phyloP scores from a whole-genome alignment of 2,329 filamentous ascomycete genomes.

The Nectriaceae sp. region DNA sequence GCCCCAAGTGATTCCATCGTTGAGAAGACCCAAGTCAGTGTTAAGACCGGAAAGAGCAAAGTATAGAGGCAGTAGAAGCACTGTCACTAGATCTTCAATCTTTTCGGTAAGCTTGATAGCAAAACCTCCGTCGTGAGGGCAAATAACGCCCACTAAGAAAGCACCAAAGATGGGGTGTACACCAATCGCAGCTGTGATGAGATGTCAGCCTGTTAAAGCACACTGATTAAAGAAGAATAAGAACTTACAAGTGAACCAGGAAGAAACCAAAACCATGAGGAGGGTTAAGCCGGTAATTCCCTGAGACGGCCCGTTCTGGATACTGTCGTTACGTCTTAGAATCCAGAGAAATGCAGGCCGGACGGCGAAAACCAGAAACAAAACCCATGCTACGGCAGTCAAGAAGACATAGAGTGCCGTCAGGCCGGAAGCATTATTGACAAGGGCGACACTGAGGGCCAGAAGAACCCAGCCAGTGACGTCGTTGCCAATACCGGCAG shows the following conservation, averaged over 20 bases:
- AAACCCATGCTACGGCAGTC: slow-evolving; percentile 70
- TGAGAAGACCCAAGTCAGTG: slow-evolving; percentile 82
- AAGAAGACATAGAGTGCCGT: slow-evolving; percentile 85
- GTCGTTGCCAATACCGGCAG: slow-evolving; percentile 91
- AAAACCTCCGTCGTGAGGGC: slow-evolving; percentile 86
- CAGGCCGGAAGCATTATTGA: slow-evolving; percentile 82
- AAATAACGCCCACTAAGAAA: slow-evolving; percentile 86
- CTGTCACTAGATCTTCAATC: slow-evolving; percentile 85
- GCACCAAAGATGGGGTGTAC: slow-evolving; percentile 94
- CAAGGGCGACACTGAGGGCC: slow-evolving; percentile 88
- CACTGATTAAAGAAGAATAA: not conserved
- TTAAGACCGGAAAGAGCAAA: slow-evolving; percentile 90
- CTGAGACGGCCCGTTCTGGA: slow-evolving; percentile 88
- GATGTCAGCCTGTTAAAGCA: not conserved
- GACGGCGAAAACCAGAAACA: slow-evolving; percentile 74
- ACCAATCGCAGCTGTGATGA: slow-evolving; percentile 65
- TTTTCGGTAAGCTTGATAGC: slow-evolving; percentile 91
- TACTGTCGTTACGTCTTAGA: slow-evolving; percentile 70
- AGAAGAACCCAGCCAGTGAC: slow-evolving; percentile 78
- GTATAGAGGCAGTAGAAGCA: slow-evolving; percentile 85
- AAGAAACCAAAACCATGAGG: slow-evolving; percentile 73
- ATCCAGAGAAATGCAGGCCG: slow-evolving; percentile 75
- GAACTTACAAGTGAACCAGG: slow-evolving; percentile 73
- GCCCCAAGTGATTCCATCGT: slow-evolving; percentile 82
- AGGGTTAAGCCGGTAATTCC: slow-evolving; percentile 81